Percentiles rank a stretch among this genome's conserved stretches.
phyloP scores from a whole-genome alignment of 2,329 filamentous ascomycete species.

The Tolypocladium nubicola region DNA sequence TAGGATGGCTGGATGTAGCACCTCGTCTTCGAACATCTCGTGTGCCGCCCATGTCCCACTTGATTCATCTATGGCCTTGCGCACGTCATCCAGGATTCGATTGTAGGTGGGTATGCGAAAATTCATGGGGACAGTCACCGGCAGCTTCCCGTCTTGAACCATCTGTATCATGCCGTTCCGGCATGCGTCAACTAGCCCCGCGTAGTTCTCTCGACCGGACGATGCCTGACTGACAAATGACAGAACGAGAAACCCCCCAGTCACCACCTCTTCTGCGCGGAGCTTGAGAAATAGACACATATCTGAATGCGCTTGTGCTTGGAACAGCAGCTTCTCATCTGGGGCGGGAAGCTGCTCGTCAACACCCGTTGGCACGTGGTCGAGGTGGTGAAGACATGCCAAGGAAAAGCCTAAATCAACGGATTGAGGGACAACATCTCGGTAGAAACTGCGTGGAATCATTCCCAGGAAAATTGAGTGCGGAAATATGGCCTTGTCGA shows the following conservation, averaged over 20 bases:
- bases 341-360: not conserved
- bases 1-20: not conserved
- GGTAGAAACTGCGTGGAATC: slow-evolving; percentile 3
- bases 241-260: not conserved
- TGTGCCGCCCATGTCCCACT: not conserved
- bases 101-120: not conserved
- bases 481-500: not conserved
- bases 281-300: not conserved
- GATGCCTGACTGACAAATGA: not conserved
- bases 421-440: not conserved
- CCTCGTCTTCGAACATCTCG: not conserved
- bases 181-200: not conserved
- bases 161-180: not conserved
- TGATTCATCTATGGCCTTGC: not conserved
- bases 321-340: not conserved
- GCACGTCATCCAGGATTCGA: not conserved
- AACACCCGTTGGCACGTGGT: not conserved
- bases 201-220: not conserved
- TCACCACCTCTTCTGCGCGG: not conserved
- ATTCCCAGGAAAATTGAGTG: not conserved
- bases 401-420: slow-evolving; percentile 1
- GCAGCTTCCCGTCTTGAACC: not conserved
- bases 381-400: not conserved
- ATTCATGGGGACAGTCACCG: not conserved
- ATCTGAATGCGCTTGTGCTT: not conserved